Evolutionary conservation across 2,329 filamentous ascomycete genomes (phyloP), one percentile per base, ranked within the genome.

Genomic region (Epichloe glyceriae): DNA sequence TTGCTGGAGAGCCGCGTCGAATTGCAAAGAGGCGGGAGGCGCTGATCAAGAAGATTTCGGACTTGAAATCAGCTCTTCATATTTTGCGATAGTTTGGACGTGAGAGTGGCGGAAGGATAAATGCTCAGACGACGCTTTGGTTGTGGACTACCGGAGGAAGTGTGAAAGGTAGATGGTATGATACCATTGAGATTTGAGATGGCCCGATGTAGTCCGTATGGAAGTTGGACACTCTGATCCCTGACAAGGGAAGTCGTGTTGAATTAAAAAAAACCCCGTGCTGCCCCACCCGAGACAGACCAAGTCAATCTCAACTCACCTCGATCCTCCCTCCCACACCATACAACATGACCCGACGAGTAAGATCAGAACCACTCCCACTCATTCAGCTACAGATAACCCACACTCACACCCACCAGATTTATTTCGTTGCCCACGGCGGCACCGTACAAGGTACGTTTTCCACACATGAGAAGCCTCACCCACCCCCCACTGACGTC

Each of bases 401-500:
- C 34, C 19, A 17, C 15, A 4, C 12, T 17, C 1, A 26, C 40
- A 30, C 15, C 37, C 39, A 34, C 15, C 46, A 83, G 79, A 67
- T 82, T 34, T 79, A 79, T 57, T 85, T 83, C 61, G 67, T 77
- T 15, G 83, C 81, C 52, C 80, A 86, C 58, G 84, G 83, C 50
- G 73, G 73, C 14, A 57, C 57, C 39, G 85, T 88, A 12, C 84
- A 88, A 75, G 84, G 84, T 82, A 67, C 54, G 68, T 57, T 49
- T 56, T 48, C 7, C 19, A 46, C 12, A 15, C 6, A 10, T 1
- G 3, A 7, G 8, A 5, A 7, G 14, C n/a, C 5, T 17, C 14
- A 22, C 30, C 14, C 34, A 11, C 15, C 3, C 4, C 19, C 33
- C 6, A 6, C 59, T 68, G 59, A 66, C 62, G 57, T 60, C 54